Conservation (phyloP, 148 eudicot genomes). For the Rhododendron vialii region DNA sequence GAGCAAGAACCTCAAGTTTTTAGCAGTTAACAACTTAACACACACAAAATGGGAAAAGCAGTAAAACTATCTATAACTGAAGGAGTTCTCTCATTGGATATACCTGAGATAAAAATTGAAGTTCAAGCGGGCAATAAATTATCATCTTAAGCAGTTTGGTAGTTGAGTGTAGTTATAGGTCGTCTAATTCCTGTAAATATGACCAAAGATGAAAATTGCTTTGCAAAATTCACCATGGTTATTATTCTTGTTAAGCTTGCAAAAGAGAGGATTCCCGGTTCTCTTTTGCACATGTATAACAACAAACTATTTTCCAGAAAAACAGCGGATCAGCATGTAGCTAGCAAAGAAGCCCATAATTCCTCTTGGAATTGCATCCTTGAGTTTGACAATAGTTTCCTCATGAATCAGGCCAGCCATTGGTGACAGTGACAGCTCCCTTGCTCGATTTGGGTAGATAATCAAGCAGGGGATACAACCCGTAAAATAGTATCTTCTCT, state of each 20-base stretch:
- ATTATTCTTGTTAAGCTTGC: not conserved
- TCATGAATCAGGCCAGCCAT: not conserved
- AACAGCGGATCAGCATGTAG: not conserved
- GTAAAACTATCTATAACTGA: not conserved
- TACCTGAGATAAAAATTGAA: not conserved
- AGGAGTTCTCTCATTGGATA: not conserved
- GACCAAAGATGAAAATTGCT: not conserved
- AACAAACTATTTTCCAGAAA: not conserved
- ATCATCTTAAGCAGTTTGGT: not conserved
- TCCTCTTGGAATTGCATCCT: not conserved
- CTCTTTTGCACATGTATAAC: not conserved
- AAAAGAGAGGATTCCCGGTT: not conserved
- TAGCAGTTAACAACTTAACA: not conserved
- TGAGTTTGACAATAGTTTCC: not conserved
- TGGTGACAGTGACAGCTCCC: not conserved
- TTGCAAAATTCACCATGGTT: not conserved
- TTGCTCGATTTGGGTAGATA: not conserved
- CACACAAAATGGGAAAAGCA: not conserved
- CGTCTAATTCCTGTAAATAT: not conserved
- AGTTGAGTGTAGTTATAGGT: not conserved
- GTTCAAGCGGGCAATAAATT: not conserved
- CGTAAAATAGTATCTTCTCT: not conserved
- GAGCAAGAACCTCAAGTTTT: not conserved
- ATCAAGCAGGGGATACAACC: not conserved
- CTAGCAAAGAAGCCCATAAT: not conserved